Percentiles rank a stretch among this genome's conserved stretches.
phyloP scores from a whole-genome alignment of 2,329 filamentous ascomycete species.

The Ophiocordyceps australis region DNA sequence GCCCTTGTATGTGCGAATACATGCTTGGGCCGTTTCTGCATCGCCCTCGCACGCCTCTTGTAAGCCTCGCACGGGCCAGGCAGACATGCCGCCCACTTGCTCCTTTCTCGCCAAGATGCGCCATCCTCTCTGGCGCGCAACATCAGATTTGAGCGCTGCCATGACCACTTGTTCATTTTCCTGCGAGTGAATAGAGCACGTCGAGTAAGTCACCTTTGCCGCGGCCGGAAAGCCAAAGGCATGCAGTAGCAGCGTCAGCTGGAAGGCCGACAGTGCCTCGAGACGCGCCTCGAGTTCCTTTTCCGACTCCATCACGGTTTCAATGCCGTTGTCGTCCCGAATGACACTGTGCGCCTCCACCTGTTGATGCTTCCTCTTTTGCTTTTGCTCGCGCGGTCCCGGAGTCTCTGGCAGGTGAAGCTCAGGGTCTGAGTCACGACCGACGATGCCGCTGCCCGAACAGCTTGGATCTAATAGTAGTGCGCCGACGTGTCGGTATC shows the following conservation, averaged over 20 bases:
- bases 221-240: constrained; percentile 69
- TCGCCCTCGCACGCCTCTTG: constrained; percentile 28
- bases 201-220: constrained; percentile 71
- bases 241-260: constrained; percentile 65
- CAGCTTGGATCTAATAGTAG: constrained; percentile 87
- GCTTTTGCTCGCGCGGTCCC: constrained; percentile 9
- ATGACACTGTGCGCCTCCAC: constrained; percentile 17
- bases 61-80: constrained; percentile 54
- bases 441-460: constrained; percentile 87
- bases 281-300: constrained; percentile 46
- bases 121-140: constrained; percentile 57
- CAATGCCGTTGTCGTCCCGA: constrained; percentile 40
- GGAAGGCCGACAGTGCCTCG: constrained; percentile 59
- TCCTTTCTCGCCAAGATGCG: constrained; percentile 50
- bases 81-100: constrained; percentile 58
- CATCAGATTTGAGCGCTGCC: constrained; percentile 46
- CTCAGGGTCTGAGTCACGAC: constrained; percentile 60
- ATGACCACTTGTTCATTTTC: constrained; percentile 83
- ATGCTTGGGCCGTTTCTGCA: constrained; percentile 46
- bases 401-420: constrained; percentile 36
- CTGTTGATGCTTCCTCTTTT: constrained; percentile 27
- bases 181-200: constrained; percentile 71
- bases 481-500: constrained; percentile 55
- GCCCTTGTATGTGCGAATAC: constrained; percentile 65
- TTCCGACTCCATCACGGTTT: constrained; percentile 30